Evolutionary conservation across 208 protist genomes (phyloP).

Genomic region (Crithidia acanthocephali): DNA sequence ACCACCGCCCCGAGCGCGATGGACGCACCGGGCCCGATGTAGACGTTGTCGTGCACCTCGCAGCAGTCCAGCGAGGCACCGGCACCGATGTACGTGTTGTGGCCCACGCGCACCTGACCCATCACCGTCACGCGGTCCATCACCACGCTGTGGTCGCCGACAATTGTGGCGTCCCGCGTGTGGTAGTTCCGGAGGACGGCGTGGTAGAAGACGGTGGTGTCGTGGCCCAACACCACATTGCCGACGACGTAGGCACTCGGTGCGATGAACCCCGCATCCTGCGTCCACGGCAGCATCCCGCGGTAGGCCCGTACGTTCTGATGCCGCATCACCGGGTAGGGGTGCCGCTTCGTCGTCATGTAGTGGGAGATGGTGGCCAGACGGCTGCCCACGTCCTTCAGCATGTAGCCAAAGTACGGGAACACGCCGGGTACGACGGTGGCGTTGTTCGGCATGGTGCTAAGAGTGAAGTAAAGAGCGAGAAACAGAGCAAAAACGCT

Average conservation of each 20-base stretch:
- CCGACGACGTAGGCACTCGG: constrained; percentile 86
- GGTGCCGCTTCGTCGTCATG: constrained; percentile 62
- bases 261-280: constrained; percentile 87
- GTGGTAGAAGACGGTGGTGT: constrained; percentile 90
- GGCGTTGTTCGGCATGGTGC: constrained; percentile 54
- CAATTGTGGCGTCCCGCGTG: constrained; percentile 50
- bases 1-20: constrained; percentile 84
- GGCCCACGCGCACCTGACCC: constrained; percentile 76
- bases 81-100: constrained; percentile 64
- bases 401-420: constrained; percentile 85
- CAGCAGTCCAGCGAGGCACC: constrained; percentile 86
- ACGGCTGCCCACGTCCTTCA: constrained; percentile 84
- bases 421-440: constrained; percentile 63
- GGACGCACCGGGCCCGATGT: constrained; percentile 81
- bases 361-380: constrained; percentile 74
- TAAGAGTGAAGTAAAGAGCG: not conserved
- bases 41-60: constrained; percentile 82
- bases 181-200: constrained; percentile 89
- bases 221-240: constrained; percentile 84
- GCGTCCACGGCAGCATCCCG: constrained; percentile 85
- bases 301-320: constrained; percentile 88
- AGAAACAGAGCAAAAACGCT: not conserved
- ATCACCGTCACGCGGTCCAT: constrained; percentile 88
- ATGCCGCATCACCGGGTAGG: constrained; percentile 87
- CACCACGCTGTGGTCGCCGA: constrained; percentile 83